phyloP scores from a whole-genome alignment of 2,329 filamentous ascomycete species.

The Nothopassalora personata region DNA sequence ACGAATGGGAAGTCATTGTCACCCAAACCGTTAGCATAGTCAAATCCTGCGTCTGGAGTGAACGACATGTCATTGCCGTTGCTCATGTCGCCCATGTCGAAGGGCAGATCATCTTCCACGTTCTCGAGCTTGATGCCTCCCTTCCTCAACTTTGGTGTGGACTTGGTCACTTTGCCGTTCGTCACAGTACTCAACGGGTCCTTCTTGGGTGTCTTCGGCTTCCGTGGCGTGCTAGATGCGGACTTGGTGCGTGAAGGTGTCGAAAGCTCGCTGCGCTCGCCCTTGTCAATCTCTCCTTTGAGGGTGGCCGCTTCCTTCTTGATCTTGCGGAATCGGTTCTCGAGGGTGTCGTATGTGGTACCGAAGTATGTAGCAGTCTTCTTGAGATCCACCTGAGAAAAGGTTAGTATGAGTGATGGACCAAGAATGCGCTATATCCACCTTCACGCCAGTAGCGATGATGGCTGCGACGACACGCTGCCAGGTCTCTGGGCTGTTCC shows the following conservation, averaged over 20 bases:
- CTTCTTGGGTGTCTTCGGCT: constrained; percentile 23
- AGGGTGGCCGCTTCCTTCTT: constrained; percentile 37
- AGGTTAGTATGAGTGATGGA: not conserved
- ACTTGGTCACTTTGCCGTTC: constrained; percentile 25
- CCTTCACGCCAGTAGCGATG: constrained; percentile 35
- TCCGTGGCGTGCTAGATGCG: constrained; percentile 19
- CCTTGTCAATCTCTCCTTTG: constrained; percentile 24
- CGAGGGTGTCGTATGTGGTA: constrained; percentile 46
- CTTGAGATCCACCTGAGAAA: constrained; percentile 40
- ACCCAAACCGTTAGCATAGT: not conserved
- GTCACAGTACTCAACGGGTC: constrained; percentile 17
- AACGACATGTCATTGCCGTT: constrained; percentile 1
- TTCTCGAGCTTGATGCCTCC: constrained; percentile 25
- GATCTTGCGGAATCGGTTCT: constrained; percentile 43
- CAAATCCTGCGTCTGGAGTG: not conserved
- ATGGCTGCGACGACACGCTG: constrained; percentile 39
- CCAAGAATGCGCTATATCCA: constrained; percentile 13
- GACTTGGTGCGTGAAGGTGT: constrained; percentile 9
- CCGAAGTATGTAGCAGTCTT: constrained; percentile 43
- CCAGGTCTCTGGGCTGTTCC: constrained; percentile 33
- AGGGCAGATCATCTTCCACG: constrained; percentile 7
- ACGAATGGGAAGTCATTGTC: not conserved
- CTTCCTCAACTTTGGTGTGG: constrained; percentile 20
- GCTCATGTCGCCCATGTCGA: not conserved
- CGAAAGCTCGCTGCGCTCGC: constrained; percentile 18